A percentile compares a stretch with the other conserved stretches of the same genome.
Evolutionary conservation across 2,329 filamentous ascomycete genomes (phyloP).

Genomic region (Cladosporium cucumerinum): DNA sequence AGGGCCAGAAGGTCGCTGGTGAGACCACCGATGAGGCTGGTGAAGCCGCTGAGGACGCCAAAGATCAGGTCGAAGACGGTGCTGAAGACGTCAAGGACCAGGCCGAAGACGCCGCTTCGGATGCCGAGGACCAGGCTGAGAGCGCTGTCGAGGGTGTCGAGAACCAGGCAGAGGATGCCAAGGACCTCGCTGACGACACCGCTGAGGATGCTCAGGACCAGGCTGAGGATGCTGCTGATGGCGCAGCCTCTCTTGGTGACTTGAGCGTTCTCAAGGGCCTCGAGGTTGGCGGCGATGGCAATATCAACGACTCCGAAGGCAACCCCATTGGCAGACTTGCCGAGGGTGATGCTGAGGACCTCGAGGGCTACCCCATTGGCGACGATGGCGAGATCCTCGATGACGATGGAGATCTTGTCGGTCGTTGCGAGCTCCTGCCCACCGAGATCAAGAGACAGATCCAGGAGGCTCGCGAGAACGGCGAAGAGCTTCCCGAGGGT

Average conservation of each 20-base stretch:
- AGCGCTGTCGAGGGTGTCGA: constrained; percentile 32
- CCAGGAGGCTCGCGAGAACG: constrained; percentile 37
- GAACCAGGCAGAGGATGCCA: constrained; percentile 25
- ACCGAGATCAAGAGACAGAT: constrained; percentile 44
- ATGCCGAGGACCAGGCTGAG: constrained; percentile 27
- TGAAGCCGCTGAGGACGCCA: constrained; percentile 31
- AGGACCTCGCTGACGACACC: constrained; percentile 28
- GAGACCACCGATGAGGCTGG: constrained; percentile 33
- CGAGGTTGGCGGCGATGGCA: constrained; percentile 54
- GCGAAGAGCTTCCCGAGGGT: constrained; percentile 36
- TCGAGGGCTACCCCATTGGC: constrained; percentile 51
- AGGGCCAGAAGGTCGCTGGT: constrained; percentile 33
- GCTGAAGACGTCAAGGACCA: constrained; percentile 27
- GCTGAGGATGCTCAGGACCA: constrained; percentile 19
- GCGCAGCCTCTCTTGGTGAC: constrained; percentile 37
- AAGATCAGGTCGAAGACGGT: constrained; percentile 25
- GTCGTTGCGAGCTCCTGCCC: constrained; percentile 50
- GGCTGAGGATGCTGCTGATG: constrained; percentile 31
- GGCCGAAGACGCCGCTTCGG: constrained; percentile 24
- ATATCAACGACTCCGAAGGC: constrained; percentile 51
- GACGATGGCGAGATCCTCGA: constrained; percentile 56
- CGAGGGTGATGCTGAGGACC: constrained; percentile 53
- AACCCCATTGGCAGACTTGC: constrained; percentile 48
- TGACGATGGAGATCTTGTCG: constrained; percentile 54
- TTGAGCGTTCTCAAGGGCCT: constrained; percentile 49